phyloP scores from a whole-genome alignment of 1,284 basidiomycete species.

The Microbotryum intermedium region DNA sequence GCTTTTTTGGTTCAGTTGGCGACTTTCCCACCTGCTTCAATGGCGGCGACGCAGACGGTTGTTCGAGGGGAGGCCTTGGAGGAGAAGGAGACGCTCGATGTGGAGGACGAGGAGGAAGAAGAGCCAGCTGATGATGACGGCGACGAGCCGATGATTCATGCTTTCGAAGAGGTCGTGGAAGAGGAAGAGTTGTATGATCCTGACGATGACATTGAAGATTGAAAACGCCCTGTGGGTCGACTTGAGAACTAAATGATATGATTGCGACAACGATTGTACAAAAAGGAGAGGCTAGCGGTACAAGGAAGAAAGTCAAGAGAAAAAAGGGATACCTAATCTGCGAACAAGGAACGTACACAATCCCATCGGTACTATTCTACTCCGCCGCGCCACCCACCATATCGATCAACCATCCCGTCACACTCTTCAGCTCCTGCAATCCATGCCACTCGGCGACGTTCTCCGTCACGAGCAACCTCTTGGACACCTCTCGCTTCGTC shows the following conservation, averaged over 20 bases:
- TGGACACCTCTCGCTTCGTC: constrained; percentile 21
- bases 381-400: too few species aligned
- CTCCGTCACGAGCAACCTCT: constrained; percentile 24
- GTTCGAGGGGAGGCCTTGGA: constrained; percentile 28
- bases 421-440: constrained; percentile 14
- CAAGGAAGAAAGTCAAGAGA: too few species aligned
- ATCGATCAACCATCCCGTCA: not conserved
- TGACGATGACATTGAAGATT: constrained; percentile 7
- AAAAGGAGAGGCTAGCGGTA: too few species aligned
- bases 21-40: constrained; percentile 20
- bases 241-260: too few species aligned
- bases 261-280: too few species aligned
- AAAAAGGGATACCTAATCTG: too few species aligned
- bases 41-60: not conserved
- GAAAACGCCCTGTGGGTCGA: too few species aligned
- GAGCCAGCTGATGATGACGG: constrained; percentile 27
- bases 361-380: too few species aligned
- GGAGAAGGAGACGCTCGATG: constrained; percentile 32
- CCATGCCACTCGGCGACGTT: constrained; percentile 32
- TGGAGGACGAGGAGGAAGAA: constrained; percentile 15
- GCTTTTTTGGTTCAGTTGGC: constrained; percentile 13
- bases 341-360: too few species aligned
- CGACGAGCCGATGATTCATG: not conserved
- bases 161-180: not conserved
- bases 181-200: constrained; percentile 3